Evolutionary conservation across 116 monocot species (phyloP), one percentile per base, ranked within the genome.

Genomic region (Cymodocea nodosa): DNA sequence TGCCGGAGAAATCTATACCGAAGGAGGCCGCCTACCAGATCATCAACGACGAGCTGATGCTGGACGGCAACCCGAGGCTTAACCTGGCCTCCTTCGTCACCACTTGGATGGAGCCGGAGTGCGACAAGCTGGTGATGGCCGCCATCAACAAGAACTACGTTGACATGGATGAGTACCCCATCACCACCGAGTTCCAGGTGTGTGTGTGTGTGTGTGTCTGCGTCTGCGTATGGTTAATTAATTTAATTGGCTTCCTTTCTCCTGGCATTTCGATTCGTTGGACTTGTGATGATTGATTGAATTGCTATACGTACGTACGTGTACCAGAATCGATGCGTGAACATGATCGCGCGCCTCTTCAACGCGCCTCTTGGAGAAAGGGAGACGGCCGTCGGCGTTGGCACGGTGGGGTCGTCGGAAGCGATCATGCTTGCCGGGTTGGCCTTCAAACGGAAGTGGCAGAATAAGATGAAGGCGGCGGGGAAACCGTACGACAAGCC

Each of bases 361-460:
- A 72, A 89, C 56, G 94, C 89, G 9, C 94, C 94, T 0, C 75
- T 87, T 2, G 81, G 77, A 1, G 87, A 89, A 19, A 64, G 76
- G 9, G 94, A 94, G 66, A 24, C 94, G 3, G 94, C 94, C 5
- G 71, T 89, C 1, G 94, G 94, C 35, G 94, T 94, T 65, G 87
- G 84, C 12, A 94, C 94, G 2, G 89, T 89, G 0, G 94, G 94
- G 8, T 94, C 94, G 3, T 94, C 94, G 16, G 89, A 94, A 68
- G 94, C 94, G n/a, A 89, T 94, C 74, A 94, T 94, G 94, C 84
- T 94, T 14, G 94, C 94, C 15, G 89, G 94, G 17, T 70, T 94
- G 60, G 94, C 89, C 25, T 86, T 94, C 82, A 94, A 89, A 78
- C 71, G 89, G 35, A 78, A 68, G 35, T 94, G 94, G 94, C 94